Conservation (phyloP, 2,329 filamentous ascomycete genomes). For the Alternaria metachromatica region DNA sequence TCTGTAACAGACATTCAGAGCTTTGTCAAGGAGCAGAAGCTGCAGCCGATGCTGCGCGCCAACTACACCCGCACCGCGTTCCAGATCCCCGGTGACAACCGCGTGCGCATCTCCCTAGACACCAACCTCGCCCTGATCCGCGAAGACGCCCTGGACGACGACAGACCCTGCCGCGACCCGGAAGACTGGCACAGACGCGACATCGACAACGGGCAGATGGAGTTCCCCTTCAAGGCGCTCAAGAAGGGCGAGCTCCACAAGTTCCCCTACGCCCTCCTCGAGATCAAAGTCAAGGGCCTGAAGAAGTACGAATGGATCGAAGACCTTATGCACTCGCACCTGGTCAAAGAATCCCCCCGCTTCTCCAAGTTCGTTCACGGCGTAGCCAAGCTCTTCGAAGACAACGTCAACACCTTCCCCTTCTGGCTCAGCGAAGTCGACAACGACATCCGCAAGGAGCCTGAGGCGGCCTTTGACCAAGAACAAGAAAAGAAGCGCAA, state of each 20-base stretch:
- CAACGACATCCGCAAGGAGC: conserved; percentile 91
- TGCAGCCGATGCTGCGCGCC: conserved; percentile 86
- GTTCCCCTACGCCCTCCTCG: conserved; percentile 89
- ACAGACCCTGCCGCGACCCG: conserved; percentile 87
- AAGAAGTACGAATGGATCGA: conserved; percentile 86
- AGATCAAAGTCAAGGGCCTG: conserved; percentile 80
- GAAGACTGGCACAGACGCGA: conserved; percentile 90
- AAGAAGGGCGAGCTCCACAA: conserved; percentile 89
- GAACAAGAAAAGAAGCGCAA: conserved; percentile 85
- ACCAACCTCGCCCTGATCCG: conserved; percentile 88
- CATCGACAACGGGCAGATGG: conserved; percentile 81
- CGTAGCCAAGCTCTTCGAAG: conserved; percentile 86
- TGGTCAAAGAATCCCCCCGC: conserved; percentile 85
- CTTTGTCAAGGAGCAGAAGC: conserved; percentile 76
- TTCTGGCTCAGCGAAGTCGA: conserved; percentile 96
- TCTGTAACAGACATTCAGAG: conserved; percentile 79
- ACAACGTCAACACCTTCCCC: conserved; percentile 93
- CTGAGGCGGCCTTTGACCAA: conserved; percentile 86
- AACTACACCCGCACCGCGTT: conserved; percentile 96
- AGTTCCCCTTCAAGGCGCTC: conserved; percentile 85
- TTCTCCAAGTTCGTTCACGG: conserved; percentile 99
- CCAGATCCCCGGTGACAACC: conserved; percentile 91
- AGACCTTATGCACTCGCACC: conserved; percentile 89
- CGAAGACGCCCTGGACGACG: conserved; percentile 74
- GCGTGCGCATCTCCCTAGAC: conserved; percentile 90